A percentile compares a stretch with the other conserved stretches of the same genome.
phyloP scores from a whole-genome alignment of 192 early-diverging fungal genomes.

The Linderina pennispora region DNA sequence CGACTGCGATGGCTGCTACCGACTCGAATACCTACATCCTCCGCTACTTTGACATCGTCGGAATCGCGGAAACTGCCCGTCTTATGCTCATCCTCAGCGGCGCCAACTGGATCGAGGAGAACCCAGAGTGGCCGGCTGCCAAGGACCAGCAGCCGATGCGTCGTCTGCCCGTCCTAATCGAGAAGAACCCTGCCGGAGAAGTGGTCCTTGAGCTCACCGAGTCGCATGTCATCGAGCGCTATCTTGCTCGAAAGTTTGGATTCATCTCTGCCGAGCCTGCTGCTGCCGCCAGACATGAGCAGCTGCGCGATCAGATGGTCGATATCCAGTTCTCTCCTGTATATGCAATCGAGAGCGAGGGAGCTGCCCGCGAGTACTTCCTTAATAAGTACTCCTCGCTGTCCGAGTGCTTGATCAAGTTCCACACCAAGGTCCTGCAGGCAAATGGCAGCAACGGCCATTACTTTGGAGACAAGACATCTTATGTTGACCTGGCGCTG shows the following conservation, averaged over 20 bases:
- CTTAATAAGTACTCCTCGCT: conserved; percentile 4
- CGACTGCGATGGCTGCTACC: conserved; percentile 2
- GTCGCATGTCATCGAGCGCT: conserved; percentile 46
- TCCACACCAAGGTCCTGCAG: conserved; percentile 24
- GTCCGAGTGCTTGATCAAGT: conserved; percentile 16
- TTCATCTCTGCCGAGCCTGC: conserved; percentile 26
- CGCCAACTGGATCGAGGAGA: conserved; percentile 34
- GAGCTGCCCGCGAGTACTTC: conserved; percentile 7
- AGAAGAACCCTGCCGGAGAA: conserved; percentile 18
- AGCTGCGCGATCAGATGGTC: conserved; percentile 11
- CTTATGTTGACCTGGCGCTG: conserved; percentile 35
- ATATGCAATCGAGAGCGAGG: neutral
- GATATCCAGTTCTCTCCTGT: conserved; percentile 1
- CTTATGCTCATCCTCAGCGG: conserved; percentile 35
- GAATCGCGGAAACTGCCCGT: conserved; percentile 18
- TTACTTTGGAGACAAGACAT: conserved; percentile 31
- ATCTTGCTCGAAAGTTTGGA: conserved; percentile 42
- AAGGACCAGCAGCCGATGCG: conserved; percentile 45
- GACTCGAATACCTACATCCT: conserved; percentile 6
- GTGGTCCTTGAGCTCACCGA: conserved; percentile 31
- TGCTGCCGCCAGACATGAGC: conserved; percentile 26
- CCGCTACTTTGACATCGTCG: conserved; percentile 15
- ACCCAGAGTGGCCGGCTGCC: conserved; percentile 43
- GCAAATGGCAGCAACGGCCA: conserved; percentile 50
- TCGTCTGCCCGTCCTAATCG: conserved; percentile 43